These are phyloP conservation scores for Ogataea nakhonphanomensis DNA, from an alignment of 805 yeast species.

Conservation along the genomic window DNA sequence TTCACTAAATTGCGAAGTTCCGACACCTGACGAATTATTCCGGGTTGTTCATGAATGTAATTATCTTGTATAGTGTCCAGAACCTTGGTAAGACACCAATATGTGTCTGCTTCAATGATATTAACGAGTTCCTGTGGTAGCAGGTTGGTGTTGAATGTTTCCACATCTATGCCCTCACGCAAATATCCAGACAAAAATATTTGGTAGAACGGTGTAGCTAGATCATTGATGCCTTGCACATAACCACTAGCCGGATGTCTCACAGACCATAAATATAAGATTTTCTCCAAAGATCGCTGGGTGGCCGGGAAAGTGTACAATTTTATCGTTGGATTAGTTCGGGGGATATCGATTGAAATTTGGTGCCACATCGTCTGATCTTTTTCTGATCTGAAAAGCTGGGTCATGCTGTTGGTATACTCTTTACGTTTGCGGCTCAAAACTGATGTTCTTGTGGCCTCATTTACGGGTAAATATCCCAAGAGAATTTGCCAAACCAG, in stretches of 20 bases:
- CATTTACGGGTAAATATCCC: constrained; percentile 88
- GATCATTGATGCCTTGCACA: constrained; percentile 95
- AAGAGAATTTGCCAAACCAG: constrained; percentile 84
- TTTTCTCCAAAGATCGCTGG: constrained; percentile 74
- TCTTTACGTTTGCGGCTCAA: constrained; percentile 80
- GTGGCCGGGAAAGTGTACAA: constrained; percentile 67
- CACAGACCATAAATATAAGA: constrained; percentile 90
- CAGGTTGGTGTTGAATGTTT: constrained; percentile 56
- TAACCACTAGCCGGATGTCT: constrained; percentile 97
- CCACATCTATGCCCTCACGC: constrained; percentile 44
- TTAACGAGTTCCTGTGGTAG: constrained; percentile 59
- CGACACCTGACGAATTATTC: constrained; percentile 85
- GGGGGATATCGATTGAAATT: constrained; percentile 88
- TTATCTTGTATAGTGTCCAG: constrained; percentile 95
- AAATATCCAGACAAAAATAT: constrained; percentile 73
- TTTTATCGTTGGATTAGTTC: constrained; percentile 84
- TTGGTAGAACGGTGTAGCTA: constrained; percentile 90
- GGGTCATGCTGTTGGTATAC: constrained; percentile 69
- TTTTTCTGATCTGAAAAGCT: constrained; percentile 53
- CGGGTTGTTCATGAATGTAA: constrained; percentile 97
- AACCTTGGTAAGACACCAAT: constrained; percentile 91
- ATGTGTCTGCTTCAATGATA: constrained; percentile 89
- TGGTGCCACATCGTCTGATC: constrained; percentile 92
- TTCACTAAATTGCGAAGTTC: constrained; percentile 74
- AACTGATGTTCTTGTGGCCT: constrained; percentile 66